Evolutionary conservation across 495 filamentous ascomycete species (phyloP).

Genomic region (Penicillium bovifimosum): DNA sequence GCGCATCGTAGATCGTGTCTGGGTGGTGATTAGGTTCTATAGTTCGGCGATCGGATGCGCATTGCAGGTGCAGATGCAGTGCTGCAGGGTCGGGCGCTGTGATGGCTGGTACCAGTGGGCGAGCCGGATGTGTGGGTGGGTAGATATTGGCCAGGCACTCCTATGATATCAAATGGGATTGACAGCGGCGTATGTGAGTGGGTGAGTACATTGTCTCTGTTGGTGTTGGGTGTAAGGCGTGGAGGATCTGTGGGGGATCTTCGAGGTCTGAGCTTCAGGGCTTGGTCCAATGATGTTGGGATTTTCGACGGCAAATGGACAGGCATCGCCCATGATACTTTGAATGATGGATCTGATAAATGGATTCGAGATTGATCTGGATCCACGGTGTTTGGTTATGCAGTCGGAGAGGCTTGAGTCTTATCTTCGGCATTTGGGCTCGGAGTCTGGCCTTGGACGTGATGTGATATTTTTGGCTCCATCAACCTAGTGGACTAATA

Average conservation of each 20-base stretch:
- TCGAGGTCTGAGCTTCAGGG: neutral
- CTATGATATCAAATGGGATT: neutral
- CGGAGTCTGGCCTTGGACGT: neutral
- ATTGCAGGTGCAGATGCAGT: neutral
- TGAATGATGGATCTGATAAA: too few relatives aligned
- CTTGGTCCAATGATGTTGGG: neutral
- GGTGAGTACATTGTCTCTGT: neutral
- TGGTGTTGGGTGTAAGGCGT: neutral
- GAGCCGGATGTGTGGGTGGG: neutral
- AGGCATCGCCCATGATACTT: slow-evolving; percentile 1
- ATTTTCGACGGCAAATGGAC: neutral
- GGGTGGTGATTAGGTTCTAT: neutral
- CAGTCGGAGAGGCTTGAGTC: neutral
- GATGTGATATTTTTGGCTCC: neutral
- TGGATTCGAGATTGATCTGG: neutral
- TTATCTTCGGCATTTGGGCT: neutral
- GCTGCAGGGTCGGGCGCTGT: slow-evolving; percentile 3
- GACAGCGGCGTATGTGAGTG: neutral
- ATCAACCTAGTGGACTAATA: neutral
- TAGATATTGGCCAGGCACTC: neutral
- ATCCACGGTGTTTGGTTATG: neutral
- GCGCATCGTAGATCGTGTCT: neutral
- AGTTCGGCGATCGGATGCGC: neutral
- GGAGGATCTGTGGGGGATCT: neutral
- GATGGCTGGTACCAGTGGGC: neutral